Evolutionary conservation across 176 grass and related monocot genomes (phyloP), one percentile per base, ranked within the genome.

Genomic region (Carex scoparia): DNA sequence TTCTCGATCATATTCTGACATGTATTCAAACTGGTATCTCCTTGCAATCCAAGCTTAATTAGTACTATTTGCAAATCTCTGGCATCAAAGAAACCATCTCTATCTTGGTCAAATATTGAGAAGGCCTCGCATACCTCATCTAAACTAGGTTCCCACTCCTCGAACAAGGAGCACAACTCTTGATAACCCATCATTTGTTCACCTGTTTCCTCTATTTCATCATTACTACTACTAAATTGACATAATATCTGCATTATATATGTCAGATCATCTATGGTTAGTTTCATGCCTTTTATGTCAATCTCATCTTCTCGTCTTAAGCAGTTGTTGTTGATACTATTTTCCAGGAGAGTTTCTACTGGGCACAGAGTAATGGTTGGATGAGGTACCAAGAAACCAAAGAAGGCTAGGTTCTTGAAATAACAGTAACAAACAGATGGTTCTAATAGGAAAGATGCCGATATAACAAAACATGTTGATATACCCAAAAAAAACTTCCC

Each of bases 71-170:
- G 86, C 46, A 97, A 90, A 80, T 97, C 94, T 0, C 60, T 19
- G 1, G 80, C 92, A 74, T 88, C 88, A 84, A 94, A 88, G 87
- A 92, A 85, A n/a, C 90, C 94, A 71, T 97, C 94, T 32, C 42
- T 0, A 82, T 94, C 79, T 59, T 54, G 81, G 72, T 97, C 94
- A 69, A 97, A 92, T 5, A 92, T 89, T 10, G 80, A 88, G 87
- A 97, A 97, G 5, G 87, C 94, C 63, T 82, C 40, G 14, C 79
- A 65, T 78, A 89, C 73, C 86, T 97, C 94, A 15, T 58, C 85
- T 60, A 97, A 91, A 87, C 92, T 94, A 4, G 94, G 92, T 74
- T 97, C 94, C 16, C 88, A 88, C 61, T 87, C 84, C 48, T 94
- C 92, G 79, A 97, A 97, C 57, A 97, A 8, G 5, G 30, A 9